These are phyloP conservation scores for Turritis glabra DNA, from an alignment of 345 rosid species.

Conservation along the genomic window DNA sequence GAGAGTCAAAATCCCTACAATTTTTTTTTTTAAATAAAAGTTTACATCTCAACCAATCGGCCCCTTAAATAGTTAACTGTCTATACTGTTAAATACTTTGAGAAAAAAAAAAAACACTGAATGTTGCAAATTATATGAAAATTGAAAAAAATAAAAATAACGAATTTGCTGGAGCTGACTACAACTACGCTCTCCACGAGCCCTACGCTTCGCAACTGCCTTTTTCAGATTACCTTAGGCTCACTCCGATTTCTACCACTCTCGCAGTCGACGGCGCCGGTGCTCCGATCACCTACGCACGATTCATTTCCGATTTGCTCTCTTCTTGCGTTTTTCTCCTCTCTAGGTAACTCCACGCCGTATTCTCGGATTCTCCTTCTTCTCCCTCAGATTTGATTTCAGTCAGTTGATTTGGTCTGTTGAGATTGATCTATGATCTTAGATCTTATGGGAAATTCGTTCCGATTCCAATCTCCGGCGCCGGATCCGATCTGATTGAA, in stretches of 20 bases:
- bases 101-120: no score
- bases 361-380: conserved; percentile 1
- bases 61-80: no score
- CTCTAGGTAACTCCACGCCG: conserved; percentile 27
- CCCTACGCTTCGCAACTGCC: conserved; percentile 31
- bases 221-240: background rate
- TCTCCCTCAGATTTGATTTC: background rate
- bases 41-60: no score
- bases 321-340: background rate
- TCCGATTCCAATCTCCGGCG: conserved; percentile 7
- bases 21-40: no score
- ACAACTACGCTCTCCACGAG: conserved; percentile 28
- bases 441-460: conserved; percentile 16
- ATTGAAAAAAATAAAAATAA: background rate
- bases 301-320: background rate
- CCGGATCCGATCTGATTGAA: conserved; percentile 28
- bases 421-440: background rate
- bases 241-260: background rate
- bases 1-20: no score
- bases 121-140: background rate
- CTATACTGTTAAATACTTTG: no score
- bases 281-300: conserved; percentile 3
- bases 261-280: conserved; percentile 15
- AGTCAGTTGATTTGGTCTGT: background rate
- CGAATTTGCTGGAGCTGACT: conserved; percentile 29